Conservation (phyloP, 2,329 filamentous ascomycete genomes). For the Aspergillus pseudoterreus region DNA sequence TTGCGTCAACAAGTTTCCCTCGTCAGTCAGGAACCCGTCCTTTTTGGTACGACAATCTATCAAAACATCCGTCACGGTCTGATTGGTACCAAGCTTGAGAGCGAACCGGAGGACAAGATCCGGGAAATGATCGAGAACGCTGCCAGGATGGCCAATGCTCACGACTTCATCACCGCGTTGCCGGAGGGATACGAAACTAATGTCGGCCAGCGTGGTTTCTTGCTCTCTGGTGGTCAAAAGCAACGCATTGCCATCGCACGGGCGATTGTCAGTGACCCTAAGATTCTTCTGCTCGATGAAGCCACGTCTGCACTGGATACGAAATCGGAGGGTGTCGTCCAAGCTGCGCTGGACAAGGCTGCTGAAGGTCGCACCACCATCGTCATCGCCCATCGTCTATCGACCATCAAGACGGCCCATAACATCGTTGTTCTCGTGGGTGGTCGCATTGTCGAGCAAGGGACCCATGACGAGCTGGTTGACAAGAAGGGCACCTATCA, state of each 20-base stretch:
- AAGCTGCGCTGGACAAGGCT: conserved; percentile 84
- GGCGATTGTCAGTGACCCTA: conserved; percentile 85
- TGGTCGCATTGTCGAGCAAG: conserved; percentile 87
- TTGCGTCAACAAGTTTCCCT: conserved; percentile 86
- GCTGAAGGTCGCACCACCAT: conserved; percentile 87
- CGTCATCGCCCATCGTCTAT: conserved; percentile 90
- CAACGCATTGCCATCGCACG: conserved; percentile 93
- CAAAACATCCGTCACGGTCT: conserved; percentile 88
- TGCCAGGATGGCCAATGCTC: conserved; percentile 86
- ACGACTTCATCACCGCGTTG: conserved; percentile 79
- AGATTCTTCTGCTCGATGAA: conserved; percentile 88
- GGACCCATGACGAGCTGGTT: conserved; percentile 77
- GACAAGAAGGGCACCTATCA: conserved; percentile 70
- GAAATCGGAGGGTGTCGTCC: conserved; percentile 89
- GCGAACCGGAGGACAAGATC: conserved; percentile 64
- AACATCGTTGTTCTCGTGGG: conserved; percentile 92
- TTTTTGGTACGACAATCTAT: conserved; percentile 86
- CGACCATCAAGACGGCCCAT: conserved; percentile 88
- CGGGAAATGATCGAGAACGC: conserved; percentile 71
- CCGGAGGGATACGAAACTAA: conserved; percentile 90
- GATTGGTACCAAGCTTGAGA: conserved; percentile 75
- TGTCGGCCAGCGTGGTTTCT: conserved; percentile 90
- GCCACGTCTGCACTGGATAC: conserved; percentile 92
- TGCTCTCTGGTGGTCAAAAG: conserved; percentile 92
- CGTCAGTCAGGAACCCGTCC: conserved; percentile 86